A percentile compares a stretch with the other conserved stretches of the same genome.
phyloP scores from a whole-genome alignment of 352 stramenopile species.

The Albugo candida region DNA sequence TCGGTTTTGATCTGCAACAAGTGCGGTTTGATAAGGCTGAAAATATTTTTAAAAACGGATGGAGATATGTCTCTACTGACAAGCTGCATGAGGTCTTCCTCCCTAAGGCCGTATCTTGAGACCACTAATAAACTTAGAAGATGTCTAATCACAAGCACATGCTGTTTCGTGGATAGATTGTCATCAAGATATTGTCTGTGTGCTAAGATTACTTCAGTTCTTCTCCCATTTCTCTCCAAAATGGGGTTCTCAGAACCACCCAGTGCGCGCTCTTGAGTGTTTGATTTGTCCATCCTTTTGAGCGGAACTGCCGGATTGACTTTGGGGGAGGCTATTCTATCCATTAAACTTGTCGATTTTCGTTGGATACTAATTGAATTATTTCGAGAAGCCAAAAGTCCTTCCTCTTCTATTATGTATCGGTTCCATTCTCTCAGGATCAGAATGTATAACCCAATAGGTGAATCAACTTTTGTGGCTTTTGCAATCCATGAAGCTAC shows the following conservation, averaged over 20 bases:
- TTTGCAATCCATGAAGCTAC: slow-evolving; percentile 19
- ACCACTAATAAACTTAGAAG: slow-evolving; percentile 49
- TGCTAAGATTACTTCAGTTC: neutral
- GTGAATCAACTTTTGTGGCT: slow-evolving; percentile 16
- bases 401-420: slow-evolving; percentile 1
- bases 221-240: no score
- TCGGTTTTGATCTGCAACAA: slow-evolving; percentile 45
- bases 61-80: slow-evolving; percentile 8
- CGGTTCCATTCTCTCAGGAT: slow-evolving; percentile 58
- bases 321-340: no score
- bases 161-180: slow-evolving; percentile 26
- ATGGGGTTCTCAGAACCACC: neutral
- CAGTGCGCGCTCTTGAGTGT: neutral
- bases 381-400: slow-evolving; percentile 19
- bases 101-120: slow-evolving; percentile 43
- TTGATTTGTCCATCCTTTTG: neutral
- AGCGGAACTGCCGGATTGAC: neutral
- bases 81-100: slow-evolving; percentile 44
- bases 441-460: slow-evolving; percentile 35
- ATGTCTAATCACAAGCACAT: slow-evolving; percentile 45
- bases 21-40: slow-evolving; percentile 32
- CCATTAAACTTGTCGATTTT: neutral
- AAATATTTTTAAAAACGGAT: slow-evolving; percentile 18
- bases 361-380: neutral
- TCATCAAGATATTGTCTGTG: slow-evolving; percentile 21